Base-by-base conservation (phyloP, 306 rosid genomes). In the Hippophae rhamnoides region DNA sequence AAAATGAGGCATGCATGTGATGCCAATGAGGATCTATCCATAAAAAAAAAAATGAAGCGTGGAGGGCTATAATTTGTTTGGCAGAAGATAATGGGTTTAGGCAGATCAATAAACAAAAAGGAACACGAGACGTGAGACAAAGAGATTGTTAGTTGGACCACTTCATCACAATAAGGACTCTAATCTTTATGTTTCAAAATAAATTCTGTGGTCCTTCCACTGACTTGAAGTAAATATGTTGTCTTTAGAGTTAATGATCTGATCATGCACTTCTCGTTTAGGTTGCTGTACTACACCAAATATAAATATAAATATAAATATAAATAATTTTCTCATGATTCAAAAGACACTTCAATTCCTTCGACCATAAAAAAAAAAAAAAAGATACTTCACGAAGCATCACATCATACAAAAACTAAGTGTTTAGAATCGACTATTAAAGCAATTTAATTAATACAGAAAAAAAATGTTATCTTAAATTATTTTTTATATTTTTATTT, bases 171-270 rank as follows among this genome's bases (percentile, higher is more conserved):
- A 49, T 41, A 52, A 60, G 66, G 72, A 60, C 73, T 60, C 63
- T 58, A 71, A 72, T 86, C 79, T 61, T 86, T 80, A 80, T 80
- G 79, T 80, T 66, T 69, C 80, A 80, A 62, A 65, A 76, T 86
- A 67, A 31, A 78, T 74, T 63, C 69, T 57, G 89, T 78, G 93
- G 95, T 82, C 89, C 89, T 72, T 72, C 70, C 23, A 75, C 43
- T 73, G 74, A 70, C 79, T 57, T 54, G 18, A 59, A 66, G 52
- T 55, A 46, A 56, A 62, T 38, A 60, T 72, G 66, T 71, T 63
- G 61, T 59, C 13, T 46, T 46, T 46, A 46, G 8, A 7, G 13
- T 46, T 9, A 46, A 46, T 46, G 50, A 2, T n/a, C n/a, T n/a
- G 13, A 9, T 31, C 38, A 31, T 31, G 38, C 38, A 31, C 4